Conservation (phyloP, 1,284 basidiomycete genomes). For the Schizophyllum commune region DNA sequence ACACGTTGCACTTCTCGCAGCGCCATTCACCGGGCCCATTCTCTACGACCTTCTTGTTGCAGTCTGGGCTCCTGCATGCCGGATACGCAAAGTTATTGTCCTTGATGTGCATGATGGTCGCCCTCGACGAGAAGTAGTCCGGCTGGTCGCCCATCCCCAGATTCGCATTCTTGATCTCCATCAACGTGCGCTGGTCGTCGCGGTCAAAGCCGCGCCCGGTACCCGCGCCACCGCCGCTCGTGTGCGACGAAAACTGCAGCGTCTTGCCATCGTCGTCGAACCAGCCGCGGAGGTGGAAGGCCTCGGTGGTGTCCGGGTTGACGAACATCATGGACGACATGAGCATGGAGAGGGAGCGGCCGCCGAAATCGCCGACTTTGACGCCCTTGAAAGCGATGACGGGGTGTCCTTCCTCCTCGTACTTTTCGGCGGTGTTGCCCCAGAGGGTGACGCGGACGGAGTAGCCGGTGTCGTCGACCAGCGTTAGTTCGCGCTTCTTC, state of each 20-base stretch:
- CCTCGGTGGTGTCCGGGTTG: conserved; percentile 87
- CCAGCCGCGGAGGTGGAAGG: conserved; percentile 88
- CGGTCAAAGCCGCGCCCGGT: conserved; percentile 51
- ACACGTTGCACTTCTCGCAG: conserved; percentile 91
- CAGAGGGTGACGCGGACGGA: conserved; percentile 88
- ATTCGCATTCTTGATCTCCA: conserved; percentile 77
- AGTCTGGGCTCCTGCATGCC: conserved; percentile 76
- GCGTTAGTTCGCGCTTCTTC: conserved; percentile 79
- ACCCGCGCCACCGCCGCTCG: conserved; percentile 36
- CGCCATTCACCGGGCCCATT: conserved; percentile 62
- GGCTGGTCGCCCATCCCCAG: conserved; percentile 74
- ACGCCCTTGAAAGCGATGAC: conserved; percentile 94
- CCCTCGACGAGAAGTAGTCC: conserved; percentile 80
- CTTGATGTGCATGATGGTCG: conserved; percentile 89
- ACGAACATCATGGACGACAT: conserved; percentile 60
- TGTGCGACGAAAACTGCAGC: conserved; percentile 65
- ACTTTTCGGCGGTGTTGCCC: conserved; percentile 93
- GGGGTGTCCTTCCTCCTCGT: conserved; percentile 42
- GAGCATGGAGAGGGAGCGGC: conserved; percentile 64
- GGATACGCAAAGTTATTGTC: conserved; percentile 84
- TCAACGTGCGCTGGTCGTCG: conserved; percentile 66
- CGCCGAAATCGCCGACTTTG: conserved; percentile 92
- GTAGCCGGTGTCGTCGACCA: conserved; percentile 83
- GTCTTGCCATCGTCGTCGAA: conserved; percentile 66
- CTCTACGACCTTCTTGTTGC: conserved; percentile 89